Base-by-base conservation (phyloP, 2,329 filamentous ascomycete species). In the Hypoxylon sp. region DNA sequence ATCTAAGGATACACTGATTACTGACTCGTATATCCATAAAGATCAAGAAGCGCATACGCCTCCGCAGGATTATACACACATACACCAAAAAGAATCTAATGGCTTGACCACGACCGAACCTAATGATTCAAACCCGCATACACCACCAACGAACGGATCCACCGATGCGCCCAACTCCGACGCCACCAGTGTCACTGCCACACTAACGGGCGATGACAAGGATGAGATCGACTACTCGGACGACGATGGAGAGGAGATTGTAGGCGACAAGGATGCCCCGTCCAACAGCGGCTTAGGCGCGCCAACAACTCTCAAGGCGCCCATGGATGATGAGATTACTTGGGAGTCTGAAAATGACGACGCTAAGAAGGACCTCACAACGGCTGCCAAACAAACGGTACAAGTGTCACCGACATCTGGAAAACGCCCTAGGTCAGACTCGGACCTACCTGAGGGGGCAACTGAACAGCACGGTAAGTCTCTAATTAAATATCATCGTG, bases 191-290 rank as follows among this genome's bases (percentile, higher is more conserved):
- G 78, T 77, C 13, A 79, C 78, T 7, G 76, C 73, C 14, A 79
- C 76, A 46, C 69, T 79, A 5, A 75, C 75, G 32, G 72, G 74
- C 19, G 77, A 77, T 21, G 77, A 78, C 25, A 71, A 77, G 36
- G 75, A 77, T 55, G 75, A 78, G 55, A 80, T 79, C 49, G 77
- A 80, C 63, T 79, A 80, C 57, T 75, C 76, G 1, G 77, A 79
- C 45, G 75, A 79, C 28, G 81, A 79, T 17, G 79, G 80, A 59
- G 77, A 77, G 49, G 72, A 76, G 10, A 67, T 70, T 17, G 68
- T 61, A 14, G 60, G 62, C 36, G 64, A 67, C 28, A 72, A 63
- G 61, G 58, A 70, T 59, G 69, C 63, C 60, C 32, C 64, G 62
- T 63, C 60, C 45, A 58, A 36, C 32, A 60, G 55, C 62, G 69